A percentile compares a stretch with the other conserved stretches of the same genome.
Conservation (phyloP, 495 filamentous ascomycete genomes). For the Elasticomyces elasticus region DNA sequence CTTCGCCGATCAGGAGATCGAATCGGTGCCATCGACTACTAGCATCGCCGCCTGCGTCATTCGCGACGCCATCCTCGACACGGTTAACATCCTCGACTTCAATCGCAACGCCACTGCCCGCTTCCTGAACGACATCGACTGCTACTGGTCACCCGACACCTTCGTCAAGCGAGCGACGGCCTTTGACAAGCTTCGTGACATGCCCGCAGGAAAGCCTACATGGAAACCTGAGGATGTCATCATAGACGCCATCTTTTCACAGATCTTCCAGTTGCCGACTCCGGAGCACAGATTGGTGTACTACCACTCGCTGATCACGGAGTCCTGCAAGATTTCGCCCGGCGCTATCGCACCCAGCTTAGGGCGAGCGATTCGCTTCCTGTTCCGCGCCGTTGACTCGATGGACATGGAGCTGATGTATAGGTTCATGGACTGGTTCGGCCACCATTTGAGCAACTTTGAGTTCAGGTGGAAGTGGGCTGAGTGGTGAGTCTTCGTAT, state of each 20-base stretch:
- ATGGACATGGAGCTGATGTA: slow-evolving; percentile 81
- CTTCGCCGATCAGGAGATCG: slow-evolving; percentile 76
- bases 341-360: slow-evolving; percentile 92
- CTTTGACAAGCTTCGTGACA: slow-evolving; percentile 77
- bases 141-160: slow-evolving; percentile 76
- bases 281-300: slow-evolving; percentile 93
- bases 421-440: slow-evolving; percentile 94
- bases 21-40: slow-evolving; percentile 73
- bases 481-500: slow-evolving; percentile 57
- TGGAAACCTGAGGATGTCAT: slow-evolving; percentile 99
- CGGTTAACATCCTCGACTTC: slow-evolving; percentile 86
- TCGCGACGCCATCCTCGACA: slow-evolving; percentile 79
- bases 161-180: slow-evolving; percentile 89
- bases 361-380: slow-evolving; percentile 82
- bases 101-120: slow-evolving; percentile 81
- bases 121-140: slow-evolving; percentile 86
- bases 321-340: slow-evolving; percentile 88
- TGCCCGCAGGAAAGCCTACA: slow-evolving; percentile 56
- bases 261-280: slow-evolving; percentile 76
- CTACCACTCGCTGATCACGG: slow-evolving; percentile 88
- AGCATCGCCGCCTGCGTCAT: slow-evolving; percentile 71
- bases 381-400: slow-evolving; percentile 67
- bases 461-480: slow-evolving; percentile 99
- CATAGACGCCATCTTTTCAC: slow-evolving; percentile 93
- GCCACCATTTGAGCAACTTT: slow-evolving; percentile 96